phyloP scores from a whole-genome alignment of 176 grass and related monocot genomes.

The Cenchrus fungigraminus region DNA sequence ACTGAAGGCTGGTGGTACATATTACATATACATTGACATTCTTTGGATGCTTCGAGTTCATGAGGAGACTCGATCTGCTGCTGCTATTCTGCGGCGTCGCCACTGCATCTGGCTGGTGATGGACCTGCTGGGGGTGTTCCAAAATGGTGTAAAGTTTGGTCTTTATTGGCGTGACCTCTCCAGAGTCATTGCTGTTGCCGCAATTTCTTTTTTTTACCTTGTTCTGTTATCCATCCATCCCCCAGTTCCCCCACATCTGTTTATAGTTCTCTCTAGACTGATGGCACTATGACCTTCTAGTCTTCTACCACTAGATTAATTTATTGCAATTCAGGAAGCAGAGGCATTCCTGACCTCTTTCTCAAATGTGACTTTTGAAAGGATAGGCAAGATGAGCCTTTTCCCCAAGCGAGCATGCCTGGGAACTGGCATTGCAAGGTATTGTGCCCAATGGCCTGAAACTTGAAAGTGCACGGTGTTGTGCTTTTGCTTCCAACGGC shows the following conservation, averaged over 20 bases:
- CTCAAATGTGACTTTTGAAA: neutral
- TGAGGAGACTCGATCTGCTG: neutral
- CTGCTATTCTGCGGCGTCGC: neutral
- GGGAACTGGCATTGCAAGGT: neutral
- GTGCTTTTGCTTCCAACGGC: neutral
- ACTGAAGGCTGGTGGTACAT: constrained; percentile 26
- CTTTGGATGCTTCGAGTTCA: constrained; percentile 30
- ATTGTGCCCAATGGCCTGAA: neutral
- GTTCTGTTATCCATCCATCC: neutral
- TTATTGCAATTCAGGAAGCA: neutral
- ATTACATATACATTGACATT: constrained; percentile 32
- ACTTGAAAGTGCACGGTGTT: neutral
- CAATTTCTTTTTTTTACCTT: neutral
- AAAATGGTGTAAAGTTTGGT: constrained; percentile 56
- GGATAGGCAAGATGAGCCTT: neutral
- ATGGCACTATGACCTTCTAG: constrained; percentile 13
- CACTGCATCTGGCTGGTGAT: constrained; percentile 18
- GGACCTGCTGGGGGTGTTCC: constrained; percentile 12
- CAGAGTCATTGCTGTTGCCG: neutral
- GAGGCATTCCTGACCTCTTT: neutral
- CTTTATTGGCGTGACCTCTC: constrained; percentile 30
- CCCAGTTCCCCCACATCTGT: neutral
- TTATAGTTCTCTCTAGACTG: constrained; percentile 39
- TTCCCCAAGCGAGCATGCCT: neutral
- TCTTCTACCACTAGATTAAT: constrained; percentile 23